Conservation (phyloP, 2,329 filamentous ascomycete genomes). For the Colletotrichum australisinense region DNA sequence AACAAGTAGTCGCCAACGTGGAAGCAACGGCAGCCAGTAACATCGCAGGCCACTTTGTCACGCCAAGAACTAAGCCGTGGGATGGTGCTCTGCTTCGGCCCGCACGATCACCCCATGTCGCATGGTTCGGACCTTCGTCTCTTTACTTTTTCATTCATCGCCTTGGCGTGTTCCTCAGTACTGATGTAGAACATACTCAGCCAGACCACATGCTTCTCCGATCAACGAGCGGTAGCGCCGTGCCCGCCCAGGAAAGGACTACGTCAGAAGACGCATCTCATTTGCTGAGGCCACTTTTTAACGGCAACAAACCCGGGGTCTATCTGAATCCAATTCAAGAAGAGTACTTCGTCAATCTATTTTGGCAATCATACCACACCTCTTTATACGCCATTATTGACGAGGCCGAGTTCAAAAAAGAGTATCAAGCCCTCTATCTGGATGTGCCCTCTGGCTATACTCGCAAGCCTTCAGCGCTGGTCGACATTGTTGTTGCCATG, state of each 20-base stretch:
- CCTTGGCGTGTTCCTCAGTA: constrained; percentile 50
- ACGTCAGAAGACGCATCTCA: neutral
- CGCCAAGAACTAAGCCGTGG: constrained; percentile 42
- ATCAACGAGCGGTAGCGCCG: neutral
- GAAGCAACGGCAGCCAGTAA: constrained; percentile 5
- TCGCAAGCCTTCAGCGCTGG: constrained; percentile 54
- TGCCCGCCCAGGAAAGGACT: neutral
- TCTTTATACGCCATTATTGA: constrained; percentile 54
- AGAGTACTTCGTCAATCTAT: constrained; percentile 58
- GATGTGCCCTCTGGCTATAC: constrained; percentile 37
- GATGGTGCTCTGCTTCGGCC: constrained; percentile 50
- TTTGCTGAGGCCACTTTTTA: constrained; percentile 36
- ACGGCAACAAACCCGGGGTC: neutral
- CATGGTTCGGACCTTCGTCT: constrained; percentile 56
- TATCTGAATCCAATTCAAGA: constrained; percentile 54
- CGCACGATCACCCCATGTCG: constrained; percentile 46
- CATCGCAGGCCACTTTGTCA: neutral
- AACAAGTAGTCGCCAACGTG: constrained; percentile 9
- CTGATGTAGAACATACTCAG: constrained; percentile 45
- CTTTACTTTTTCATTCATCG: constrained; percentile 54
- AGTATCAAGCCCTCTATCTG: constrained; percentile 56
- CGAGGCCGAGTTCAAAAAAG: constrained; percentile 54
- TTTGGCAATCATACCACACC: constrained; percentile 58
- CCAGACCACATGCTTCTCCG: constrained; percentile 37
- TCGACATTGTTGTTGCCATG: constrained; percentile 63